A percentile compares a stretch with the other conserved stretches of the same genome.
These are phyloP conservation scores for Malus fusca DNA, from an alignment of 306 rosid species.

Conservation along the genomic window DNA sequence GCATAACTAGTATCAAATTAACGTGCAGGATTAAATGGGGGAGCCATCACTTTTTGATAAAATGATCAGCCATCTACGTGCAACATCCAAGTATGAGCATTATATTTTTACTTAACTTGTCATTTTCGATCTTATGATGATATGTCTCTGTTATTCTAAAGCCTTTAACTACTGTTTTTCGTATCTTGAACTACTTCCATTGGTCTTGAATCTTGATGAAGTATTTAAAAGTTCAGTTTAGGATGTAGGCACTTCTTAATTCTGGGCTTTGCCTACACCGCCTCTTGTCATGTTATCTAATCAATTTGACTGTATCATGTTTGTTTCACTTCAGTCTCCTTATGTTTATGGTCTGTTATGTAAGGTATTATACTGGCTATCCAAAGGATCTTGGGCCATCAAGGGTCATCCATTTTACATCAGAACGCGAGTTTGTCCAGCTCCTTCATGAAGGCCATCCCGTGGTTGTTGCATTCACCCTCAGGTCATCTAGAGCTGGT, in stretches of 20 bases:
- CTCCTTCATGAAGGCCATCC: conserved; percentile 90
- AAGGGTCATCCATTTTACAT: conserved; percentile 71
- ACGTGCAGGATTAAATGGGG: conserved; percentile 36
- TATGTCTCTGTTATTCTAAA: neutral
- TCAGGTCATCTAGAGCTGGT: conserved; percentile 42
- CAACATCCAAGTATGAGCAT: conserved; percentile 69
- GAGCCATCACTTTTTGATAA: conserved; percentile 47
- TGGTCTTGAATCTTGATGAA: neutral
- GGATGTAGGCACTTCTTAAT: too few relatives aligned
- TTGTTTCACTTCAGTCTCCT: neutral
- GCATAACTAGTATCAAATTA: neutral
- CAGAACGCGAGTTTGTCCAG: conserved; percentile 82
- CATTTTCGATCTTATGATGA: neutral
- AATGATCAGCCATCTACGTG: conserved; percentile 59
- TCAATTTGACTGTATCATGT: neutral
- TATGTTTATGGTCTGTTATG: neutral
- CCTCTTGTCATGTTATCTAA: neutral
- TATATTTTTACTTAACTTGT: neutral
- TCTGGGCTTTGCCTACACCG: neutral
- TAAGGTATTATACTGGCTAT: conserved; percentile 75
- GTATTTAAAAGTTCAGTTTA: neutral
- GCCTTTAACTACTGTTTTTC: neutral
- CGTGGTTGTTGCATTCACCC: conserved; percentile 76
- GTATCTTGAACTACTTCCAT: neutral
- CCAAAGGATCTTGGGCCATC: conserved; percentile 91